phyloP scores from a whole-genome alignment of 1,284 basidiomycete genomes.

The Heterobasidion occidentale region DNA sequence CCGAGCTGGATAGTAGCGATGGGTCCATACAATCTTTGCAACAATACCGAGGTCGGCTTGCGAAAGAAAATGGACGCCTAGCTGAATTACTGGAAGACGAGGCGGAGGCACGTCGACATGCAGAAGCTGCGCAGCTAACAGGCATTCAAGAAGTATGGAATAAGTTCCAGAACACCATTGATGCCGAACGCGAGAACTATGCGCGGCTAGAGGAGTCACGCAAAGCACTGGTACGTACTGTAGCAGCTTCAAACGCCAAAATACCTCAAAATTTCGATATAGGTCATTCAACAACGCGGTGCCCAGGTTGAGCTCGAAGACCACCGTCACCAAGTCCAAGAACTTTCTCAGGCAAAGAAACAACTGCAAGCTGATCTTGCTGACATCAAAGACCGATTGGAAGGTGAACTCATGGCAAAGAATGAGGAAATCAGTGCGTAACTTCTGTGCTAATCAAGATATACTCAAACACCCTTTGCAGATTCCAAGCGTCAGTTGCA shows the following conservation, averaged over 20 bases:
- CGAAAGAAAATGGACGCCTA: constrained; percentile 52
- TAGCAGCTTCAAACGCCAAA: background rate
- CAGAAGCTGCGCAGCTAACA: constrained; percentile 55
- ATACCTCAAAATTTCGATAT: background rate
- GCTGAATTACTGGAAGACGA: constrained; percentile 56
- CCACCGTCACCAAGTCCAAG: constrained; percentile 52
- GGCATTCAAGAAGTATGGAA: constrained; percentile 63
- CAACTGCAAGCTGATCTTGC: constrained; percentile 51
- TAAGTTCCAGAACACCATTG: constrained; percentile 57
- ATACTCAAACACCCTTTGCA: constrained; percentile 1
- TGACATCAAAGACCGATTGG: constrained; percentile 48
- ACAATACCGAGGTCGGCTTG: constrained; percentile 45
- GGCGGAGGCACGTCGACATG: constrained; percentile 50
- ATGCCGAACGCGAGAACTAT: constrained; percentile 55
- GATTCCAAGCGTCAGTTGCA: constrained; percentile 49
- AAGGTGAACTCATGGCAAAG: constrained; percentile 41
- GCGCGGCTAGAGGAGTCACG: constrained; percentile 62
- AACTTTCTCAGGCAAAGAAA: constrained; percentile 47
- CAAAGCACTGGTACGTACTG: constrained; percentile 50
- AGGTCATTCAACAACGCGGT: constrained; percentile 65
- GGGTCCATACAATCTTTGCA: constrained; percentile 60
- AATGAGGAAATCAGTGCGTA: constrained; percentile 50
- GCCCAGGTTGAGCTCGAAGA: constrained; percentile 58
- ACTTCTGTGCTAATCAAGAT: background rate
- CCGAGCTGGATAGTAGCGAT: constrained; percentile 58